These are phyloP conservation scores for Lentinus polychrous DNA, from an alignment of 1,284 basidiomycete species.

Conservation along the genomic window DNA sequence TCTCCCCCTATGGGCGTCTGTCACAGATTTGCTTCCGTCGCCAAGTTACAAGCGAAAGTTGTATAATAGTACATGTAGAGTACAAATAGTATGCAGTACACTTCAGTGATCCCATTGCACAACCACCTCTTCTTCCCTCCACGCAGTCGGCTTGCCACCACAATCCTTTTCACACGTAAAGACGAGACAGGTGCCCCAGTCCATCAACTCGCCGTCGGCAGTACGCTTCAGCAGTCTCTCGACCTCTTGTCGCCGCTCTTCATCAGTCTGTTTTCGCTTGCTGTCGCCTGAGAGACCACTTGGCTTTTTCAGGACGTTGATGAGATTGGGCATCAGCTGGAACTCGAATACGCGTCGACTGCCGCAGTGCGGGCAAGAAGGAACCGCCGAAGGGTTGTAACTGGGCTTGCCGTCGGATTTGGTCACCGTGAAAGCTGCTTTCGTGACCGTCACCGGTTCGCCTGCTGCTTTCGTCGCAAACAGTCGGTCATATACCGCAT, in stretches of 20 bases:
- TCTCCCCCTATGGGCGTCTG: background rate
- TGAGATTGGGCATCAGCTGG: conserved; percentile 83
- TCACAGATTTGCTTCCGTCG: background rate
- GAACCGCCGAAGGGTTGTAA: conserved; percentile 42
- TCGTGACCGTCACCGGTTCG: conserved; percentile 39
- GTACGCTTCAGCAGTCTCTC: conserved; percentile 42
- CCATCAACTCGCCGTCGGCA: conserved; percentile 47
- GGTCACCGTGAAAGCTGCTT: conserved; percentile 49
- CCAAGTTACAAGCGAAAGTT: background rate
- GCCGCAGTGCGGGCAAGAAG: conserved; percentile 55
- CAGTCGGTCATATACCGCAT: conserved; percentile 58
- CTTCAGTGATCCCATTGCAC: conserved; percentile 61
- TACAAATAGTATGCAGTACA: background rate
- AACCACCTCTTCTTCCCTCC: conserved; percentile 69
- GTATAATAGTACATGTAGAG: background rate
- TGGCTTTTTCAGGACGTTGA: conserved; percentile 51
- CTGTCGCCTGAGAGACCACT: conserved; percentile 12
- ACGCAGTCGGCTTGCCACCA: conserved; percentile 43
- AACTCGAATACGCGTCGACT: conserved; percentile 69
- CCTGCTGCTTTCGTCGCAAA: conserved; percentile 48
- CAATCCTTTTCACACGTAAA: conserved; percentile 77
- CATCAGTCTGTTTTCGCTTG: conserved; percentile 40
- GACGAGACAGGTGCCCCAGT: conserved; percentile 79
- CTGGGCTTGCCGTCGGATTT: conserved; percentile 34
- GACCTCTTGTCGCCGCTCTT: conserved; percentile 51